A percentile compares a stretch with the other conserved stretches of the same genome.
phyloP scores from a whole-genome alignment of 441 rosid species.

The Arabidopsis hybrid region DNA sequence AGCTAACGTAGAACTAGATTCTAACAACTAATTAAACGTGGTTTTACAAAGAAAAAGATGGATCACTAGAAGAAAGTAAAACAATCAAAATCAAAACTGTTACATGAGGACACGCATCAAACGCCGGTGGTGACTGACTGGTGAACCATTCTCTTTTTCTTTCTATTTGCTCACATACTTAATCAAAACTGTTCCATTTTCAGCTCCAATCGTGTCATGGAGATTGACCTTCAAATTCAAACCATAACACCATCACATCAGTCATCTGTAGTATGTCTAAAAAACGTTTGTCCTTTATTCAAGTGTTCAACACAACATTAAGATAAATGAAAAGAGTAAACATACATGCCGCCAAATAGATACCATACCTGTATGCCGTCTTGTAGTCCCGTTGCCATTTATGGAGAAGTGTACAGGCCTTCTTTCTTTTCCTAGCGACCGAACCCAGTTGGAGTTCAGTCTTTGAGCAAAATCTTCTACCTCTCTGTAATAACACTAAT shows the following conservation, averaged over 20 bases:
- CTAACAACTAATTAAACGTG: not conserved
- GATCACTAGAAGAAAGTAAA: constrained; percentile 12
- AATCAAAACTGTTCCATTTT: constrained; percentile 21
- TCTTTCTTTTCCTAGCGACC: constrained; percentile 58
- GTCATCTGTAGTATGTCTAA: constrained; percentile 29
- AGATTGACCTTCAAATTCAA: constrained; percentile 25
- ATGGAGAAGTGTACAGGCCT: constrained; percentile 49
- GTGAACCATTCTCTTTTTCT: constrained; percentile 10
- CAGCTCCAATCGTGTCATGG: constrained; percentile 23
- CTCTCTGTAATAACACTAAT: constrained; percentile 51
- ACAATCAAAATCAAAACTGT: constrained; percentile 1
- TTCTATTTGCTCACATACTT: constrained; percentile 27
- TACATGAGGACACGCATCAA: constrained; percentile 22
- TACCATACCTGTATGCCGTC: constrained; percentile 56
- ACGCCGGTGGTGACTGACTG: constrained; percentile 15
- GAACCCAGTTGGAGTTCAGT: constrained; percentile 57
- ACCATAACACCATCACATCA: constrained; percentile 32
- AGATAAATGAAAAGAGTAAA: not conserved
- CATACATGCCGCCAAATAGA: not conserved
- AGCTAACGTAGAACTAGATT: not conserved
- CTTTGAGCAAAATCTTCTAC: constrained; percentile 78
- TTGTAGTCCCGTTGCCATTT: constrained; percentile 57
- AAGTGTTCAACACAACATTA: constrained; percentile 53
- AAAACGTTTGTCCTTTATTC: not conserved
- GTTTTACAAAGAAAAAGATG: not conserved